Evolutionary conservation across 108 stramenopile species (phyloP), one percentile per base, ranked within the genome.

Genomic region (Conticribra weissflogii): DNA sequence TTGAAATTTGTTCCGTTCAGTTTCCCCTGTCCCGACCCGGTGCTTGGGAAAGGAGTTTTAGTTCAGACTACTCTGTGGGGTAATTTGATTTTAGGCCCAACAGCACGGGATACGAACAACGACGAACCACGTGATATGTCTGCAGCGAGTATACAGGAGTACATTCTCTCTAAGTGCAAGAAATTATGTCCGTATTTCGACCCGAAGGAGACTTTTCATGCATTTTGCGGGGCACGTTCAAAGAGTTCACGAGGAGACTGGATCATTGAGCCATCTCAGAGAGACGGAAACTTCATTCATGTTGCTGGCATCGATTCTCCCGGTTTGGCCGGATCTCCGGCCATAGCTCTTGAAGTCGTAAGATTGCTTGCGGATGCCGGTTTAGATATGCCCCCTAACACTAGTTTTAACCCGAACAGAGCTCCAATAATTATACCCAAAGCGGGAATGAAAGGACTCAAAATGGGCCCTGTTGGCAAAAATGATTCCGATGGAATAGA

Each of bases 51-150:
- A 63, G 91, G 91, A n/a, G 91, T 92, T 0, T 58, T 92, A 33
- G 88, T 92, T 16, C 91, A 92, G 54, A 86, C 86, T 1, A 92
- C 91, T 0, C 71, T 92, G 3, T 92, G 91, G 91, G 91, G 88
- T 1, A 92, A 92, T 51, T 58, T 92, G 5, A 92, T 92, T 27
- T 59, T 92, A 1, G 91, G 91, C 1, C 91, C 91, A 0, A 92
- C 91, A 0, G 91, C 91, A 2, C 72, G 91, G 15, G 91, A 92
- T 63, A 83, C 78, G 51, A 59, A 88, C 71, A 63, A 82, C 15
- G 53, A 46, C 16, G 86, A 84, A 47, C 80, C 83, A 25, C 50
- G 64, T 29, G 63, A 78, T 12, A 88, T 89, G 88, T 66, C 80
- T 3, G 47, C 51, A 3, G 59, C 51, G 12, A 68, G 71, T 47